Conservation (phyloP, 129 eudicot species). For the Centella asiatica region DNA sequence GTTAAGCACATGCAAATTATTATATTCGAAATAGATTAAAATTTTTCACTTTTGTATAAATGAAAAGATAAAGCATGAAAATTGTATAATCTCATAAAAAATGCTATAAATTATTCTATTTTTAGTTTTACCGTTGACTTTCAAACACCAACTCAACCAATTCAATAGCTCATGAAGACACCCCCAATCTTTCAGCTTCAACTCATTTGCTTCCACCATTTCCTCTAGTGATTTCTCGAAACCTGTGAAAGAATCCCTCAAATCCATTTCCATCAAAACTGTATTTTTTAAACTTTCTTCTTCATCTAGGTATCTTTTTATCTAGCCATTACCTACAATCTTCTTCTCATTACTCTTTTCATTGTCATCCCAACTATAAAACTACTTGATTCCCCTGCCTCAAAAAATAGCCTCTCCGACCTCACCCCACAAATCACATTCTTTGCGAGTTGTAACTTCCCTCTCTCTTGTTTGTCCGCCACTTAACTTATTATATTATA, state of each 20-base stretch:
- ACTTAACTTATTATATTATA: too few species aligned
- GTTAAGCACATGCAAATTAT: too few species aligned
- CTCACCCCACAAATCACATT: slow-evolving; percentile 37
- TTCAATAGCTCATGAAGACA: slow-evolving; percentile 69
- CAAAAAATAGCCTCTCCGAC: slow-evolving; percentile 63
- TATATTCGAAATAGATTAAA: too few species aligned
- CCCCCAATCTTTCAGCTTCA: slow-evolving; percentile 44
- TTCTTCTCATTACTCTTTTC: not conserved
- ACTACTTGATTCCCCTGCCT: slow-evolving; percentile 44
- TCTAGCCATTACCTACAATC: not conserved
- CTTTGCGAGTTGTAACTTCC: too few species aligned
- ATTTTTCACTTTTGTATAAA: too few species aligned
- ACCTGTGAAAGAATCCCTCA: slow-evolving; percentile 58
- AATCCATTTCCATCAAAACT: slow-evolving; percentile 48
- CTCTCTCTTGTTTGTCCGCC: too few species aligned
- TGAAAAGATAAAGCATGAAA: too few species aligned
- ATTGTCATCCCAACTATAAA: slow-evolving; percentile 39
- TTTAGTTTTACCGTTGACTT: slow-evolving; percentile 47
- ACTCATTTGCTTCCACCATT: slow-evolving; percentile 69
- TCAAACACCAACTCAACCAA: slow-evolving; percentile 66
- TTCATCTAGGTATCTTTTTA: not conserved
- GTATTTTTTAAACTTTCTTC: slow-evolving; percentile 22
- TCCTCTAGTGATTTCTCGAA: slow-evolving; percentile 82
- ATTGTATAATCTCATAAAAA: too few species aligned
- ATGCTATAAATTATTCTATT: too few species aligned